Base-by-base conservation (phyloP, 768 basidiomycete species). In the Jaapia argillacea region DNA sequence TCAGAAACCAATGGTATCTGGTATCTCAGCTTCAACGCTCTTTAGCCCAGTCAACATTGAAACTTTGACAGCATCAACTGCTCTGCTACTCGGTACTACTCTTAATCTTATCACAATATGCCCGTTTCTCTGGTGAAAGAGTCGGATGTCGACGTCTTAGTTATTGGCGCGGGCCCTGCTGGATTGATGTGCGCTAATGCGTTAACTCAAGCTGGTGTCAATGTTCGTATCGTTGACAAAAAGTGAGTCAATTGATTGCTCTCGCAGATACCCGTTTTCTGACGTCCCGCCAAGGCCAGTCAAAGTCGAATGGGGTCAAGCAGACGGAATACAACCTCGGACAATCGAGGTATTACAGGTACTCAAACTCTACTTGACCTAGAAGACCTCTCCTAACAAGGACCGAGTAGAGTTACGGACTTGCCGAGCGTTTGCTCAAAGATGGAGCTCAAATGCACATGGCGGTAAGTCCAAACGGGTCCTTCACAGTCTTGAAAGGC, bases 381-480 rank as follows among this genome's bases (percentile, higher is more conserved):
- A 33, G 28, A 31, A 21, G 12, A 12, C 24, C 16, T 2, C 3
- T 5, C 21, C 21, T 25, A 21, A 31, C 21, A 4, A 2, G 16
- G 25, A 4, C 24, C 39, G 1, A 4, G 7, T 41, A 87, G 84
- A 88, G 84, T 48, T 87, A 88, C 60, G 85, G 85, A 4, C 69
- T 88, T 4, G 81, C 74, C 0, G 78, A 85, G 14, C 69, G 73
- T 3, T 53, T 88, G 18, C 46, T 86, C 21, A 67, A 60, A 31
- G 74, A 85, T 51, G 83, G 75, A 4, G 77, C 75, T 45, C 80
- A 83, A 40, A 68, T 88, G 69, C 75, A 84, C 47, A 70, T 75
- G 60, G 75, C 75, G 42, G 85, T 85, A 57, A 46, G 75, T 64
- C 6, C 7, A 24, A 39, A 59, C 16, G 26, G 3, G 2, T 10